Evolutionary conservation across 2,329 filamentous ascomycete species (phyloP).

Genomic region (Aquanectria penicillioides): DNA sequence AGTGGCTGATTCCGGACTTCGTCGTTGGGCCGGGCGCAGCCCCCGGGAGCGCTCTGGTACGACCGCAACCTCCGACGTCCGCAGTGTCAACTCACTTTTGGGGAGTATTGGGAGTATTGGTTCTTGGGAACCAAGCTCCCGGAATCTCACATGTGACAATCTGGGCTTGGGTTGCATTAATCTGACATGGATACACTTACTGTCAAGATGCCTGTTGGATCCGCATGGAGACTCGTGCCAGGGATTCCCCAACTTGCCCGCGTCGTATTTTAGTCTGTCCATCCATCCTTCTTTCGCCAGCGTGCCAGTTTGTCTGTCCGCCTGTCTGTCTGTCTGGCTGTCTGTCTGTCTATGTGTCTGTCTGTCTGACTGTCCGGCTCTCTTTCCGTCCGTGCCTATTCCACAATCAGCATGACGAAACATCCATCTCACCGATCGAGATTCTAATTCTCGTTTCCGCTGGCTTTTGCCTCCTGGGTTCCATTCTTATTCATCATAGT

Average conservation of each 20-base stretch:
- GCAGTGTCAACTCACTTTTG: constrained; percentile 29
- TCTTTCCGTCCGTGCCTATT: constrained; percentile 10
- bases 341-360: constrained; percentile 15
- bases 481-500: background rate
- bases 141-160: constrained; percentile 39
- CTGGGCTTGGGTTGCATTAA: constrained; percentile 34
- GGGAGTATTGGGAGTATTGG: background rate
- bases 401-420: constrained; percentile 3
- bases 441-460: background rate
- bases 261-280: constrained; percentile 37
- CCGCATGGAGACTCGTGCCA: constrained; percentile 16
- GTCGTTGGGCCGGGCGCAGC: constrained; percentile 30
- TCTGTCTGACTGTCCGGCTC: too few species aligned
- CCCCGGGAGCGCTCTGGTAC: constrained; percentile 22
- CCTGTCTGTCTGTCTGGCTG: too few species aligned
- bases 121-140: constrained; percentile 39
- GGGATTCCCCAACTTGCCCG: constrained; percentile 16
- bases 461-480: background rate
- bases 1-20: constrained; percentile 32
- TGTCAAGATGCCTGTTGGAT: constrained; percentile 29
- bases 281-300: too few species aligned
- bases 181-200: constrained; percentile 28
- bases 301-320: constrained; percentile 12
- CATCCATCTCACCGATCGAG: background rate
- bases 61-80: constrained; percentile 33